Base-by-base conservation (phyloP, 768 basidiomycete species). In the Kwoniella sp. region DNA sequence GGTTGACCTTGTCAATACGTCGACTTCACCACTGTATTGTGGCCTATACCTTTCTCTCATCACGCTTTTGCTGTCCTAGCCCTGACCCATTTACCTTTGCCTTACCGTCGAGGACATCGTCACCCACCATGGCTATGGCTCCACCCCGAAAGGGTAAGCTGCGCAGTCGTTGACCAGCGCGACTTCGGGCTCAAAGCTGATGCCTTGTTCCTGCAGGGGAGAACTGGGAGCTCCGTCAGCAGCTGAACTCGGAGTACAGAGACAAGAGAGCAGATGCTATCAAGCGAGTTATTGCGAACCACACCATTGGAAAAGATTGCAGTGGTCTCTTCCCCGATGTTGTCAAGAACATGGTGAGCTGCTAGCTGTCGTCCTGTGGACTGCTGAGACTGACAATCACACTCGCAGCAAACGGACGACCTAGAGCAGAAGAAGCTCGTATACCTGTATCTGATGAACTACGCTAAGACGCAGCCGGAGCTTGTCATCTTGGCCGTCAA, bases 391-490 rank as follows among this genome's bases (percentile, higher is more conserved):
- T n/a, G n/a, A n/a, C n/a, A n/a, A n/a, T n/a, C 6, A 38, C 14
- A 6, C 8, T 11, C 19, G 3, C 43, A 76, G 92, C 93, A 98
- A 77, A 98, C 95, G 22, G 93, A 99, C 45, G 93, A 98, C 74
- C 82, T 99, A 47, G 95, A 99, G 75, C 95, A 98, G 78, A 99
- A 98, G 83, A 98, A 99, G 76, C 86, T 99, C 28, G 95, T 98
- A n/a, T 98, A 95, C 68, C 82, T 95, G 20, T 96, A 96, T 75
- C 84, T 99, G 53, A 96, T 98, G 88, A 99, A 99, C 78, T 99
- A 98, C 62, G 93, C 93, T 28, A 95, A 95, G 73, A 92, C 93
- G 0, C 95, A 99, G 70, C 95, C 95, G 0, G 95, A 99, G 71
- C 87, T 98, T 56, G 92, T 96, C 76, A 98, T 99, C 70, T 81